A percentile compares a stretch with the other conserved stretches of the same genome.
Conservation (phyloP, 176 grass and related monocot species). For the Rhynchospora breviuscula region DNA sequence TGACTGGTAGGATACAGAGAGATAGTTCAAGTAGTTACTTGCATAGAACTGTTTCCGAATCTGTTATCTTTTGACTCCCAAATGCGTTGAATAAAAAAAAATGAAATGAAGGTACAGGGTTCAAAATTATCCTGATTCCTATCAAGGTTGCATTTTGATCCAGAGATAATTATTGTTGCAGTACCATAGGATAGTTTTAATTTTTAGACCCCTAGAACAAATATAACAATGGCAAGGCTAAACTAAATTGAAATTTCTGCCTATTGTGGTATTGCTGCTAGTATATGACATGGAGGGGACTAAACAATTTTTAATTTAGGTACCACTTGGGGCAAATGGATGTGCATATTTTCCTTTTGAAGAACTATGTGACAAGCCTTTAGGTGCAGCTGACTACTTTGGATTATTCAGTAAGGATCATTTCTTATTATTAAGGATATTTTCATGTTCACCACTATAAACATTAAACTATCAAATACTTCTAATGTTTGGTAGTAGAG, state of each 20-base stretch:
- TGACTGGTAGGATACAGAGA: not conserved
- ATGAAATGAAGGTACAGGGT: not conserved
- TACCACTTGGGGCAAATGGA: conserved; percentile 72
- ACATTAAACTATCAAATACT: not conserved
- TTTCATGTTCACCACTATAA: not conserved
- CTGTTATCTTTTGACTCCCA: not conserved
- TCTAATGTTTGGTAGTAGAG: not conserved
- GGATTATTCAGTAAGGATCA: conserved; percentile 76
- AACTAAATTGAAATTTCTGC: conserved; percentile 5
- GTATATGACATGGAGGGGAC: not conserved
- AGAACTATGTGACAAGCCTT: conserved; percentile 85
- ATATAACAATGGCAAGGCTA: not conserved
- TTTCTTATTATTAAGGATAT: not conserved
- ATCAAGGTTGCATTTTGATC: not conserved
- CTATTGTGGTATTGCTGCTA: conserved; percentile 1
- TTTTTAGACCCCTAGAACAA: not conserved
- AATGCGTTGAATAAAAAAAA: too few relatives aligned
- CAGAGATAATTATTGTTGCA: conserved; percentile 2
- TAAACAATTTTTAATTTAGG: conserved; percentile 30
- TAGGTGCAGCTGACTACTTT: conserved; percentile 93
- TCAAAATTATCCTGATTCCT: not conserved
- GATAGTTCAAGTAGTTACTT: not conserved
- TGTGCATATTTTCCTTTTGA: conserved; percentile 92
- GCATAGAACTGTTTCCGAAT: not conserved
- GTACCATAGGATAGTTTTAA: not conserved